Conservation (phyloP, 2,329 filamentous ascomycete species). For the Fusarium sacchari region DNA sequence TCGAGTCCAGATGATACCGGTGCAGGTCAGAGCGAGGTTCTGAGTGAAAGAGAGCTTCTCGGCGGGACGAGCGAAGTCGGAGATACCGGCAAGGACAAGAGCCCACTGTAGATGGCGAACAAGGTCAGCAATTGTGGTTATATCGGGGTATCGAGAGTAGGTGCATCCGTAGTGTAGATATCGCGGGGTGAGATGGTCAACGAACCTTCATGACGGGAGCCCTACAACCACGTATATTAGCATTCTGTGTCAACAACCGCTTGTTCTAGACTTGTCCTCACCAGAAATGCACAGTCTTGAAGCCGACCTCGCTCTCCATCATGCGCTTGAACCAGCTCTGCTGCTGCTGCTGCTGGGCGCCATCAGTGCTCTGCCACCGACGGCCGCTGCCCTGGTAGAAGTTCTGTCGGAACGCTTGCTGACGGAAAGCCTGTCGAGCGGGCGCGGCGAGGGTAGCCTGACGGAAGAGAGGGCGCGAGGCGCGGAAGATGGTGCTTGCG, state of each 20-base stretch:
- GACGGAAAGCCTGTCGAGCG: conserved; percentile 65
- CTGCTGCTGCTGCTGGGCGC: conserved; percentile 55
- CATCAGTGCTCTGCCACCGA: conserved; percentile 77
- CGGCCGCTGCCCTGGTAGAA: conserved; percentile 52
- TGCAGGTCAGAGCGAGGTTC: conserved; percentile 89
- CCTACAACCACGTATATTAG: conserved; percentile 59
- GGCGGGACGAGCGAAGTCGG: conserved; percentile 90
- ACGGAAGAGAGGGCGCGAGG: conserved; percentile 66
- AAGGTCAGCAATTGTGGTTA: conserved; percentile 17
- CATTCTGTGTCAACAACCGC: background rate
- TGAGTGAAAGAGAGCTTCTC: conserved; percentile 94
- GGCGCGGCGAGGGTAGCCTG: conserved; percentile 63
- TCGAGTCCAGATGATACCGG: conserved; percentile 95
- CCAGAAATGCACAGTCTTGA: conserved; percentile 99
- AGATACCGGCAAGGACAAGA: conserved; percentile 89
- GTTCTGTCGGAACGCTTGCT: conserved; percentile 54
- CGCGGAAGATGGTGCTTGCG: conserved; percentile 62
- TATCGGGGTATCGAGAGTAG: background rate
- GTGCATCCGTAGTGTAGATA: background rate
- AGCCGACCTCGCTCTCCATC: conserved; percentile 82
- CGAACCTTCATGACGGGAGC: conserved; percentile 87
- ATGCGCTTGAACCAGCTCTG: conserved; percentile 75
- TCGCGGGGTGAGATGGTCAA: conserved; percentile 5
- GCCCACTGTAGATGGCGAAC: conserved; percentile 72
- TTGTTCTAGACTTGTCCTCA: conserved; percentile 47